Base-by-base conservation (phyloP, 1,284 basidiomycete genomes). In the Hymenochaete sp. region DNA sequence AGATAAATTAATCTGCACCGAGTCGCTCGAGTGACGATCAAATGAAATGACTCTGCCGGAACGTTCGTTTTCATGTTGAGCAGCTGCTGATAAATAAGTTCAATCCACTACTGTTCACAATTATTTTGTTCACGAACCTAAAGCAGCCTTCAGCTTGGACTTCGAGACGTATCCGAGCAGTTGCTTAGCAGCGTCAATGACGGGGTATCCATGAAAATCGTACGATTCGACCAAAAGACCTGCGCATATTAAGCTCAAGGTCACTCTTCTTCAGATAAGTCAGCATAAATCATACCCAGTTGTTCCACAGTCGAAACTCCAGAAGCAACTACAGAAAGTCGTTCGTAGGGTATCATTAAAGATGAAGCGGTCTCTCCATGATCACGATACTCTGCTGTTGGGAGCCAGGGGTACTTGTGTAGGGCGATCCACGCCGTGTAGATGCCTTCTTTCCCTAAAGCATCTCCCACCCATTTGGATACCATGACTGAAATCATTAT, bases 401-500 rank as follows among this genome's bases (percentile, higher is more conserved):
- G 75, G 3, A 87, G 65, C 78, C 82, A 87, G 0, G 83, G 81
- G 56, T 86, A 87, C 27, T 70, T 68, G 39, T 75, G 69, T 68
- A 83, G 72, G 7, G 78, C 74, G 48, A 83, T 83, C 79, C 79
- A 83, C n/a, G 72, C 72, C 27, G 77, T 62, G 55, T 84, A 85
- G 36, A 84, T 82, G n/a, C 82, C 82, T 54, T 82, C 79, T 52
- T 73, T 75, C 3, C 77, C 78, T 42, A 82, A 67, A 10, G 78
- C 79, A 58, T 86, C 82, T 4, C 73, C 82, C 8, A 83, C 77
- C 77, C 77, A 83, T 66, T 86, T 86, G 3, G 80, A 70, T 16
- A 76, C 75, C 77, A 83, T 80, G 44, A 85, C 79, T 42, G 75
- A 75, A 38, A 85, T 76, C 81, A 85, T 84, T 57, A 85, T 82